Conservation (phyloP, 352 stramenopile genomes). For the Globisporangium radiosum region DNA sequence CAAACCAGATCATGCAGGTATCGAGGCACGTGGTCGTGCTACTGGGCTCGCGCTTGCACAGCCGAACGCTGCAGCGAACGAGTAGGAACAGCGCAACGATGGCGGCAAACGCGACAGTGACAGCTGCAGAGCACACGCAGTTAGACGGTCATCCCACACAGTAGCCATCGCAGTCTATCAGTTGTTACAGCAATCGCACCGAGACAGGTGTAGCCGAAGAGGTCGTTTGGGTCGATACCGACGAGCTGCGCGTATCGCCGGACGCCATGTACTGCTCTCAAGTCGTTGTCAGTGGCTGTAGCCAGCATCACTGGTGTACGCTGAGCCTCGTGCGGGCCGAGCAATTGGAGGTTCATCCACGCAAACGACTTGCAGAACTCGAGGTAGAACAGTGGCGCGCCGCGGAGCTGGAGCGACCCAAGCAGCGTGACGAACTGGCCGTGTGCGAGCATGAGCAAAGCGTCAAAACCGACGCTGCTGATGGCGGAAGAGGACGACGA, state of each 20-base stretch:
- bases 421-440: constrained; percentile 50
- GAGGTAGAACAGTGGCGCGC: constrained; percentile 32
- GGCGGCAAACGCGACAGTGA: constrained; percentile 18
- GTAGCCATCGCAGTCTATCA: background rate
- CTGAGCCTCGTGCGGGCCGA: constrained; percentile 9
- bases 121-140: constrained; percentile 1
- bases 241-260: constrained; percentile 31
- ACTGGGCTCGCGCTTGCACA: constrained; percentile 16
- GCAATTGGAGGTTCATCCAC: constrained; percentile 53
- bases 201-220: constrained; percentile 48
- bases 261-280: constrained; percentile 16
- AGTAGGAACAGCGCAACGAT: constrained; percentile 27
- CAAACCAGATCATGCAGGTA: constrained; percentile 34
- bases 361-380: constrained; percentile 40
- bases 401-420: constrained; percentile 31
- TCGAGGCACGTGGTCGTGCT: constrained; percentile 18
- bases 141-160: too few relatives aligned
- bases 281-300: background rate
- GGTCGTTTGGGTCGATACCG: constrained; percentile 26
- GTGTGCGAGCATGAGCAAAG: constrained; percentile 30
- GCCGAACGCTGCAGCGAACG: constrained; percentile 18
- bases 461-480: constrained; percentile 25
- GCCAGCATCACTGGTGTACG: background rate
- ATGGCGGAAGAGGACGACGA: constrained; percentile 5
- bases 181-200: constrained; percentile 2